These are phyloP conservation scores for Trametes pubescens DNA, from an alignment of 1,284 basidiomycete genomes.

Conservation along the genomic window DNA sequence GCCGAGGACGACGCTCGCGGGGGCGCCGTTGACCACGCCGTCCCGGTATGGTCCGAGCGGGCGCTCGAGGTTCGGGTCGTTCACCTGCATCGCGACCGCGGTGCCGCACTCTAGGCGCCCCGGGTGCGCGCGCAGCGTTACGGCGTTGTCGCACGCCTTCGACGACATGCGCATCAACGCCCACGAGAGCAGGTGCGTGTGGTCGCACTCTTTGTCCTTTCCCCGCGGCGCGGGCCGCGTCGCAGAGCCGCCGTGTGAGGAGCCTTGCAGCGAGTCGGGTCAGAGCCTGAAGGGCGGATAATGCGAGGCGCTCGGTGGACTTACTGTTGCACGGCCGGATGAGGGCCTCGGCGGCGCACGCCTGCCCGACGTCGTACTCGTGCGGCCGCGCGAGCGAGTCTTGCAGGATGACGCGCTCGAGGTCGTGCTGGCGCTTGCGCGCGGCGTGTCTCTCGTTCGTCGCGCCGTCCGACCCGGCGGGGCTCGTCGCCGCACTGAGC, in stretches of 20 bases:
- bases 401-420: conserved; percentile 18
- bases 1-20: conserved; percentile 30
- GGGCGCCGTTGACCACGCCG: conserved; percentile 34
- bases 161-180: conserved; percentile 31
- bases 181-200: conserved; percentile 35
- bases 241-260: conserved; percentile 10
- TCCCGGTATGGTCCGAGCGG: conserved; percentile 31
- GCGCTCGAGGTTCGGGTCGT: conserved; percentile 34
- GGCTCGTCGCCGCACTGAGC: conserved; percentile 13
- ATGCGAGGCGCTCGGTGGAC: neutral
- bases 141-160: conserved; percentile 26
- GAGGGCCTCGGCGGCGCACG: conserved; percentile 32
- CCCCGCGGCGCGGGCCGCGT: neutral
- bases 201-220: conserved; percentile 8
- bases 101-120: conserved; percentile 29
- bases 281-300: neutral
- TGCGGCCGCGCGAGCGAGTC: conserved; percentile 25
- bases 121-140: conserved; percentile 28
- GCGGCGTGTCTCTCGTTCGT: conserved; percentile 2
- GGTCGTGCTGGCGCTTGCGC: conserved; percentile 26
- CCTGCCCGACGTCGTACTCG: conserved; percentile 30
- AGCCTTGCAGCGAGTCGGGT: conserved; percentile 2
- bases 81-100: conserved; percentile 31
- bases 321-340: conserved; percentile 31
- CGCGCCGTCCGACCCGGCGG: neutral